Evolutionary conservation across 106 monocot genomes (phyloP).

Genomic region (Chionographis japonica): DNA sequence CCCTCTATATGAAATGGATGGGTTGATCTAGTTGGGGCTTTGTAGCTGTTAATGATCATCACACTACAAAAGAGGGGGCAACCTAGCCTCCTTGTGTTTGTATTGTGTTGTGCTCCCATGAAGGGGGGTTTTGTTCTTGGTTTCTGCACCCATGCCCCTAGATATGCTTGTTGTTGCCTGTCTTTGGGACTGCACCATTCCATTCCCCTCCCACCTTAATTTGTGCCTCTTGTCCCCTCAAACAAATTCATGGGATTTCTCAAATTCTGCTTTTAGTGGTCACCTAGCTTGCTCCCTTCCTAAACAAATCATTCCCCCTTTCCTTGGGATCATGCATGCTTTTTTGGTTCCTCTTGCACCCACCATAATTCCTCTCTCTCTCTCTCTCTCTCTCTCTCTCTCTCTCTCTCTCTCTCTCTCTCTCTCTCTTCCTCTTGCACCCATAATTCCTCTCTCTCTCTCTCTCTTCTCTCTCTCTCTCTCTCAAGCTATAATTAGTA

Average conservation of each 20-base stretch:
- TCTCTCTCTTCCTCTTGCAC: slow-evolving; percentile 1
- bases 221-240: slow-evolving; percentile 72
- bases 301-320: slow-evolving; percentile 25
- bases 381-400: not conserved
- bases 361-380: not conserved
- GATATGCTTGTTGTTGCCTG: slow-evolving; percentile 44
- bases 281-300: slow-evolving; percentile 35
- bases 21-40: not conserved
- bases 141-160: slow-evolving; percentile 52
- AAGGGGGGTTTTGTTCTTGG: slow-evolving; percentile 52
- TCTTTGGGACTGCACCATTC: slow-evolving; percentile 32
- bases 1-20: not conserved
- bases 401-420: not conserved
- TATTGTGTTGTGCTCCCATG: slow-evolving; percentile 46
- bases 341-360: slow-evolving; percentile 9
- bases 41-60: not conserved
- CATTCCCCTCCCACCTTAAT: slow-evolving; percentile 41
- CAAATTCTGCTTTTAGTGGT: slow-evolving; percentile 36
- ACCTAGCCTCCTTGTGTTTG: too few species aligned
- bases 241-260: slow-evolving; percentile 79
- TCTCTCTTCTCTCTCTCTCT: too few species aligned
- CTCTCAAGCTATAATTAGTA: too few species aligned
- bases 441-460: too few species aligned
- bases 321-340: slow-evolving; percentile 41
- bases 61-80: not conserved